A percentile compares a stretch with the other conserved stretches of the same genome.
Evolutionary conservation across 1,284 basidiomycete species (phyloP).

Genomic region (Lignosus rhinocerotis): DNA sequence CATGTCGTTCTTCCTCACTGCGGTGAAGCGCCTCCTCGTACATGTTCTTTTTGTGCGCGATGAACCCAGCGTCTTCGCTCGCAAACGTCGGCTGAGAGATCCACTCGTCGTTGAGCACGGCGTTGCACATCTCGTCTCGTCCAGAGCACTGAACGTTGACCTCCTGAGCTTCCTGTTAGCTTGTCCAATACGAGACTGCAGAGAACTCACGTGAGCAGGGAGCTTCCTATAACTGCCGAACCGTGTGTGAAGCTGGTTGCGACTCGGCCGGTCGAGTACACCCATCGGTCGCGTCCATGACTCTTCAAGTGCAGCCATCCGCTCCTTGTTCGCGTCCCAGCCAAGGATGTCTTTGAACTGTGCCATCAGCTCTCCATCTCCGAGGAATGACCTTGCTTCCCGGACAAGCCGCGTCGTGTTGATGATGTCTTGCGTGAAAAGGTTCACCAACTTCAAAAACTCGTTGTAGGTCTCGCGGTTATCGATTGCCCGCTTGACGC

Average conservation of each 20-base stretch:
- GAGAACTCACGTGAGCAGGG: conserved; percentile 67
- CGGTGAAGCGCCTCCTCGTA: conserved; percentile 98
- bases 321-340: conserved; percentile 75
- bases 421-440: conserved; percentile 94
- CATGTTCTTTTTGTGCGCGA: conserved; percentile 91
- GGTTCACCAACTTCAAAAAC: conserved; percentile 93
- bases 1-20: conserved; percentile 96
- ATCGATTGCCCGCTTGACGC: conserved; percentile 86
- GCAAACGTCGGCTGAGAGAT: conserved; percentile 95
- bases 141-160: conserved; percentile 89
- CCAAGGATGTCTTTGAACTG: conserved; percentile 93
- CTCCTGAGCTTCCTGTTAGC: conserved; percentile 54
- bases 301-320: conserved; percentile 49
- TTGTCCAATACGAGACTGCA: background rate
- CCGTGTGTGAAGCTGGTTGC: conserved; percentile 58
- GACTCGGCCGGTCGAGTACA: conserved; percentile 49
- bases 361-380: conserved; percentile 76
- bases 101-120: conserved; percentile 96
- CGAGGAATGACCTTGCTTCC: conserved; percentile 64
- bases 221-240: conserved; percentile 90
- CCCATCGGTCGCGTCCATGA: conserved; percentile 37
- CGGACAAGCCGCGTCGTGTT: conserved; percentile 81
- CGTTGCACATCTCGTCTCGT: conserved; percentile 95
- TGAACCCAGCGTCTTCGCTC: conserved; percentile 90
- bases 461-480: conserved; percentile 92